Percentiles rank a stretch among this genome's conserved stretches.
phyloP scores from a whole-genome alignment of 257 asterid genomes.

The Euphrasia confusa region DNA sequence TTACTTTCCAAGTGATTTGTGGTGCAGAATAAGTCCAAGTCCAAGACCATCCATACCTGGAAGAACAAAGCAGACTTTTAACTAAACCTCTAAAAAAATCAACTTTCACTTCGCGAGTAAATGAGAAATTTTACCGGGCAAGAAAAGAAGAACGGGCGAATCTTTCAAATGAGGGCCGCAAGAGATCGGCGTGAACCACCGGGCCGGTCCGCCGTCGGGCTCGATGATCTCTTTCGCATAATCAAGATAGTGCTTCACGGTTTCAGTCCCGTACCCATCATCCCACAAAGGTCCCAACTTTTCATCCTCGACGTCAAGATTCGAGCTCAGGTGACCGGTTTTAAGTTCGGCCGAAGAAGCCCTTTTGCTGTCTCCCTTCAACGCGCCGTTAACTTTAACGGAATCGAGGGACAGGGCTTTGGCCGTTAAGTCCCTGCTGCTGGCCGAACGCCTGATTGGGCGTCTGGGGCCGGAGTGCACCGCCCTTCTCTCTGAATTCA shows the following conservation, averaged over 20 bases:
- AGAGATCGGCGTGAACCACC: constrained; percentile 88
- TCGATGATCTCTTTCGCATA: constrained; percentile 51
- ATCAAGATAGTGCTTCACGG: constrained; percentile 73
- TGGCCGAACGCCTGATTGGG: constrained; percentile 31
- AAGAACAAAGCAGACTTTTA: constrained; percentile 1
- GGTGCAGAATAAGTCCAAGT: constrained; percentile 82
- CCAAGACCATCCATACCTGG: constrained; percentile 95
- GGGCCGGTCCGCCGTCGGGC: constrained; percentile 85
- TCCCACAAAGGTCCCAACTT: constrained; percentile 75
- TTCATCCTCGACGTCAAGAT: constrained; percentile 8
- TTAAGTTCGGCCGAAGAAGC: constrained; percentile 18
- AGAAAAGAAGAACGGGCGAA: constrained; percentile 73
- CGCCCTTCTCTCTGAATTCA: constrained; percentile 30
- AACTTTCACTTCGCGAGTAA: no score
- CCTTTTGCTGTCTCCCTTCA: constrained; percentile 8
- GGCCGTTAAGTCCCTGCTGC: constrained; percentile 42
- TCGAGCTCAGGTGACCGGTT: no score
- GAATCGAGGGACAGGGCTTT: constrained; percentile 36
- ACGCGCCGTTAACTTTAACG: constrained; percentile 36
- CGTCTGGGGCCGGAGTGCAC: constrained; percentile 24
- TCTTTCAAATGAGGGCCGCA: constrained; percentile 66
- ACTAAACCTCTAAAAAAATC: neutral
- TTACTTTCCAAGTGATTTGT: constrained; percentile 85
- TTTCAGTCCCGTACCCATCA: constrained; percentile 86
- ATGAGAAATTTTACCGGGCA: constrained; percentile 63